Base-by-base conservation (phyloP, 164 flowering plant species). In the Vitis rotundifolia region DNA sequence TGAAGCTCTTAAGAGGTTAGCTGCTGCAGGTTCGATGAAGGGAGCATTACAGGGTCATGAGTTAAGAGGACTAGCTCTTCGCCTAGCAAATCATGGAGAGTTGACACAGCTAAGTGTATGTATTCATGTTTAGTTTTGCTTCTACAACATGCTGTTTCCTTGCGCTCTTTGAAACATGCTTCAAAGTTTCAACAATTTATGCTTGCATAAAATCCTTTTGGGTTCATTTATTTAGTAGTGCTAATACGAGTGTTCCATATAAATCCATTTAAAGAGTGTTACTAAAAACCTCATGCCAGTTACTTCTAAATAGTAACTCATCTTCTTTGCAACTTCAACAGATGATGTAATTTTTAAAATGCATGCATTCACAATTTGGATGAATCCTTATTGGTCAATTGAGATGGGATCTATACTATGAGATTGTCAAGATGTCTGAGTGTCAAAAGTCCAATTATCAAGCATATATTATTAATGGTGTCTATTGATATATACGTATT, bases 41-140 rank as follows among this genome's bases (percentile, higher is more conserved):
- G 98, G 99, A 53, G 91, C 98, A 70, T 80, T 95, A 70, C 88
- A 81, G 54, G 88, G 93, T 68, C 91, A 87, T 58, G 94, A 93
- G 70, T 71, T 95, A 71, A 83, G 99, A 77, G 97, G 97, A 51
- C 81, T 91, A 48, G 92, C 99, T 59, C 76, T 93, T 61, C 94
- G 99, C 65, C 90, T 95, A 68, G 98, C 97, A 61, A 95, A 95
- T 82, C 98, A 95, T 79, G 99, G 99, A 70, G 98, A 95, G 71
- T 74, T 92, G 83, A 95, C 99, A 29, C 85, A 93, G 58, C 85
- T 93, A 18, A 84, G 86, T 80, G 99, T 94, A 92, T 51, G 97
- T 81, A 22, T 14, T 48, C 37, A 60, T 75, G 6, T 68, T 68
- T 50, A 22, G n/a, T 19, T 53, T 8, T 65, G 1, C 49, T 61